These are phyloP conservation scores for Hippophae rhamnoides DNA, from an alignment of 306 rosid species.

Conservation along the genomic window DNA sequence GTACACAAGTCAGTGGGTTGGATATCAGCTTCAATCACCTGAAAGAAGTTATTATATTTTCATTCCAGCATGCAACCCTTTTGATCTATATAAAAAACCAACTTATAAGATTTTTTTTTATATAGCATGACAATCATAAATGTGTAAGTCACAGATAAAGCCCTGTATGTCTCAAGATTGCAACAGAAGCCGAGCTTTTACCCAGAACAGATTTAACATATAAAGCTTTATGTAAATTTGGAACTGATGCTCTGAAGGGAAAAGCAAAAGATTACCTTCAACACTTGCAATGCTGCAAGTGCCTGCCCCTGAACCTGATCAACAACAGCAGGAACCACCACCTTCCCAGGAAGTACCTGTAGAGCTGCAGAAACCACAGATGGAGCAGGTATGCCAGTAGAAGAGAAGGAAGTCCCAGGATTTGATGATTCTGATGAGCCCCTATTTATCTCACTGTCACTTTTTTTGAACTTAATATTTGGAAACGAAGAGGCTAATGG, in stretches of 20 bases:
- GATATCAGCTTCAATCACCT: conserved; percentile 88
- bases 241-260: not conserved
- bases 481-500: conserved; percentile 24
- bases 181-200: no score
- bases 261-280: conserved; percentile 48
- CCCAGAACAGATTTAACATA: no score
- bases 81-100: no score
- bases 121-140: no score
- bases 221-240: not conserved
- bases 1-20: conserved; percentile 82
- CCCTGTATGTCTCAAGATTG: no score
- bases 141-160: no score
- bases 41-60: not conserved
- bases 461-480: conserved; percentile 28
- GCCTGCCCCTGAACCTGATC: conserved; percentile 99
- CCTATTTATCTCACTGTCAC: conserved; percentile 26
- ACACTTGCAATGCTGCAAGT: conserved; percentile 76
- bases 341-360: conserved; percentile 78
- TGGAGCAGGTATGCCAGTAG: conserved; percentile 96
- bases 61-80: no score
- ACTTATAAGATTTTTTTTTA: no score
- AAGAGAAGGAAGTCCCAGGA: conserved; percentile 58
- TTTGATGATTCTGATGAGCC: conserved; percentile 41
- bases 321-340: conserved; percentile 83
- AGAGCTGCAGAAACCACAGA: conserved; percentile 69